These are phyloP conservation scores for Schizosaccharomyces pombe DNA, from an alignment of 805 yeast genomes.

Conservation along the genomic window ASM294v3 CU329670.1:5134001-5134500, in stretches of 20 bases:
- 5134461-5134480: not conserved
- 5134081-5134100: constrained; percentile 77
- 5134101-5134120: constrained; percentile 56
- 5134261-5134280: not conserved
- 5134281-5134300: not conserved
- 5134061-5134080: constrained; percentile 56
- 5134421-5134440: not conserved
- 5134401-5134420: not conserved
- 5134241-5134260: not conserved
- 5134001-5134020: constrained; percentile 78
- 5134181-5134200: not conserved
- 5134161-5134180: not conserved
- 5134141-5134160: constrained; percentile 33
- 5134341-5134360: not conserved
- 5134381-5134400: not conserved
- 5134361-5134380: not conserved
- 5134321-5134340: not conserved
- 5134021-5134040: constrained; percentile 54
- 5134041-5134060: constrained; percentile 40
- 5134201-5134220: not conserved
- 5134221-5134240: not conserved
- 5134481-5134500: not conserved
- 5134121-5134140: constrained; percentile 60
- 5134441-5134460: not conserved
- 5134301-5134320: not conserved